Percentiles rank a stretch among this genome's conserved stretches.
These are phyloP conservation scores for Cutaneotrichosporon cavernicola DNA, from an alignment of 1,284 basidiomycete genomes.

Conservation along the genomic window DNA sequence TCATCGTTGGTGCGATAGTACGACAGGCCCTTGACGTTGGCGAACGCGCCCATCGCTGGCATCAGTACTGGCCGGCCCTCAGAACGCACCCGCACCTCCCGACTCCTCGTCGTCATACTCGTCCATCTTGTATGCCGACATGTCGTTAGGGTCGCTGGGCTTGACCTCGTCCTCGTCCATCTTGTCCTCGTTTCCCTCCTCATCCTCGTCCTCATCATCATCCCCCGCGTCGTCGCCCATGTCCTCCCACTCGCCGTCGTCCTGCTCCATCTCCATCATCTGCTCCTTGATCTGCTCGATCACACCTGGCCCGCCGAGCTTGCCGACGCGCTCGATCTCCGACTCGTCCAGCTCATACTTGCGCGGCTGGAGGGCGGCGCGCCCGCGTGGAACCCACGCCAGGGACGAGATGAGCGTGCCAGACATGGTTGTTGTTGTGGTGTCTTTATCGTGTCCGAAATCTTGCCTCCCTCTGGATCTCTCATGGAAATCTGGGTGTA, in stretches of 20 bases:
- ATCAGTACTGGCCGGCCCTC: not conserved
- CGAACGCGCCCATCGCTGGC: constrained; percentile 80
- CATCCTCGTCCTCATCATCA: constrained; percentile 53
- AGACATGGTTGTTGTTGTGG: constrained; percentile 40
- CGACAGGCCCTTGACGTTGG: constrained; percentile 90
- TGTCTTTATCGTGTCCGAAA: not conserved
- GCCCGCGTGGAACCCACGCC: constrained; percentile 78
- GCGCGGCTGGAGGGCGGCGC: constrained; percentile 70
- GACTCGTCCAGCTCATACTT: constrained; percentile 89
- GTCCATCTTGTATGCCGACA: constrained; percentile 90
- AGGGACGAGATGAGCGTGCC: constrained; percentile 59
- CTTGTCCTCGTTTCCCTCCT: constrained; percentile 30
- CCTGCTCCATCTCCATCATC: constrained; percentile 68
- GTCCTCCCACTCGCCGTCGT: constrained; percentile 51
- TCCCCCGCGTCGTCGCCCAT: constrained; percentile 37
- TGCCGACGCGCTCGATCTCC: constrained; percentile 86
- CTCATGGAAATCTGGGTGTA: constrained; percentile 10
- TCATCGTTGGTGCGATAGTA: constrained; percentile 90
- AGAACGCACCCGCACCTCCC: constrained; percentile 59
- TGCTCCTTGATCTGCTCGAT: constrained; percentile 77
- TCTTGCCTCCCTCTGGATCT: constrained; percentile 1
- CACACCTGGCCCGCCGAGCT: constrained; percentile 78
- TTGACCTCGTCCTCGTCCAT: constrained; percentile 42
- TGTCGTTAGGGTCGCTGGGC: constrained; percentile 64
- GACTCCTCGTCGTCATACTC: constrained; percentile 85